These are phyloP conservation scores for Coniochaeta sp. DNA, from an alignment of 2,329 filamentous ascomycete genomes.

Conservation along the genomic window DNA sequence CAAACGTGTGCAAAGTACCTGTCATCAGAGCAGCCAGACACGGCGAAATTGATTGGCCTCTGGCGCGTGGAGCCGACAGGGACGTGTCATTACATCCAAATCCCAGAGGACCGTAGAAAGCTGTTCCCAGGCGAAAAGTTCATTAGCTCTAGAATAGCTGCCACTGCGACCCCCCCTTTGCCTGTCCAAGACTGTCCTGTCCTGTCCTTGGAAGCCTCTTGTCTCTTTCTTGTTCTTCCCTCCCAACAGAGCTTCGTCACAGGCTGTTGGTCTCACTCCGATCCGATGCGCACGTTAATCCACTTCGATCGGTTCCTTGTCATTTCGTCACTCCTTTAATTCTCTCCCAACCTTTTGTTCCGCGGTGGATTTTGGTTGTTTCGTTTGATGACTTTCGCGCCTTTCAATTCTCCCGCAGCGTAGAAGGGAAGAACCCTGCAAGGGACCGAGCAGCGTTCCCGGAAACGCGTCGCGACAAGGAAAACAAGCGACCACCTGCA, in stretches of 20 bases:
- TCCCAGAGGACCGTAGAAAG: neutral
- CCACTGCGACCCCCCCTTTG: too few relatives aligned
- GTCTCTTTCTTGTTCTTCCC: neutral
- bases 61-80: too few relatives aligned
- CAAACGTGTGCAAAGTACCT: too few relatives aligned
- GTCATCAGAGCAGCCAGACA: too few relatives aligned
- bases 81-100: too few relatives aligned
- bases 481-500: neutral
- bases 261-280: neutral
- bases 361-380: neutral
- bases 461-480: slow-evolving; percentile 2
- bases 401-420: slow-evolving; percentile 1
- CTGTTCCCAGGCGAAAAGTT: too few relatives aligned
- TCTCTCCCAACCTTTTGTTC: slow-evolving; percentile 1
- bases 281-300: slow-evolving; percentile 3
- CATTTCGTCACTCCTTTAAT: slow-evolving; percentile 9
- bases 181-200: too few relatives aligned
- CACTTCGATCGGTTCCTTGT: neutral
- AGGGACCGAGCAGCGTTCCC: neutral
- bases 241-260: neutral
- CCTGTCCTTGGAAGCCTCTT: neutral
- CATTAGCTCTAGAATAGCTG: too few relatives aligned
- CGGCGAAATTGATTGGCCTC: too few relatives aligned
- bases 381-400: neutral
- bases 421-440: slow-evolving; percentile 4